Evolutionary conservation across 148 eudicot species (phyloP).

Genomic region (Rhododendron molle): DNA sequence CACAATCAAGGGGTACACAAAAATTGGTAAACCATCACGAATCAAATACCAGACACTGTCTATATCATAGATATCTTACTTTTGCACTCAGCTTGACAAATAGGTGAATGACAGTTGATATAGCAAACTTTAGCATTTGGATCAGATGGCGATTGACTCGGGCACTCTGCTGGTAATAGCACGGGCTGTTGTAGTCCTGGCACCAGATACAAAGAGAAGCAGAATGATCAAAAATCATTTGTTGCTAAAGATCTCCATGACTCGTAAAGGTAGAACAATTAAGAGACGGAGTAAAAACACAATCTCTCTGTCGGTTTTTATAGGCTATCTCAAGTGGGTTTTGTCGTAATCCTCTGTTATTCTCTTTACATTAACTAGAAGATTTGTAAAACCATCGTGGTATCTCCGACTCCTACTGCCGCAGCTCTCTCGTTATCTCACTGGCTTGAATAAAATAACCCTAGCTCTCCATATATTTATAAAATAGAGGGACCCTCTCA

Average conservation of each 20-base stretch:
- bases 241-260: conserved; percentile 15
- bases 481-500: too few relatives aligned
- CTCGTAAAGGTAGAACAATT: neutral
- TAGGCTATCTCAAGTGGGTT: neutral
- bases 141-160: conserved; percentile 28
- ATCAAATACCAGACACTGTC: neutral
- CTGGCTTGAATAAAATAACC: too few relatives aligned
- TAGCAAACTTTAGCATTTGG: conserved; percentile 58
- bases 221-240: conserved; percentile 18
- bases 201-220: conserved; percentile 21
- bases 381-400: too few relatives aligned
- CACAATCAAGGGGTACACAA: neutral
- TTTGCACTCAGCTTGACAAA: conserved; percentile 57
- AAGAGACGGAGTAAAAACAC: neutral
- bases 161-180: conserved; percentile 53
- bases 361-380: neutral
- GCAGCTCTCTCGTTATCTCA: too few relatives aligned
- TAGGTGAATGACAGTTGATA: conserved; percentile 48
- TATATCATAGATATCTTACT: conserved; percentile 23
- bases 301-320: neutral
- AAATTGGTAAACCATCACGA: neutral
- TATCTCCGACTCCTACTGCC: too few relatives aligned
- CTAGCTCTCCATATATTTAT: too few relatives aligned
- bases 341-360: neutral
- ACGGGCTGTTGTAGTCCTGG: conserved; percentile 31